These are phyloP conservation scores for Trichoderma orchidacearum DNA, from an alignment of 495 filamentous ascomycete species.

Conservation along the genomic window DNA sequence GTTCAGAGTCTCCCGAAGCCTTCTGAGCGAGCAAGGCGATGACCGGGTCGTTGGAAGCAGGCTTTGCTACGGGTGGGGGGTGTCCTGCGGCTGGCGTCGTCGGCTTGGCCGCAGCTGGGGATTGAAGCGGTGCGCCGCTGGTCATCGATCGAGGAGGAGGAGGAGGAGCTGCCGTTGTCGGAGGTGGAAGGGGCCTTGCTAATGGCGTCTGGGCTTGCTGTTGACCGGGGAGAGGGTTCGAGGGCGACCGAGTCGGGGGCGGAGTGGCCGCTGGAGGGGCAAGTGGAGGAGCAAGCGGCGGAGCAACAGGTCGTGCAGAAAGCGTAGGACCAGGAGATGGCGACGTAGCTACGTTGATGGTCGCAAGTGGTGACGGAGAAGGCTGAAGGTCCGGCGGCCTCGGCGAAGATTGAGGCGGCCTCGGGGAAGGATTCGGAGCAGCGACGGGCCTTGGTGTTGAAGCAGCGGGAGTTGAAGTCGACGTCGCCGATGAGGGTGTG, in stretches of 20 bases:
- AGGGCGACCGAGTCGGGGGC: constrained; percentile 7
- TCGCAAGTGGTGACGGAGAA: background rate
- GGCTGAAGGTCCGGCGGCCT: background rate
- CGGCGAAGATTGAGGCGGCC: constrained; percentile 5
- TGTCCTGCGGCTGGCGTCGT: constrained; percentile 11
- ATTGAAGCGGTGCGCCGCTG: constrained; percentile 3
- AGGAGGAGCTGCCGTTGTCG: background rate
- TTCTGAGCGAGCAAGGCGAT: constrained; percentile 85
- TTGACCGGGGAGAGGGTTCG: constrained; percentile 7
- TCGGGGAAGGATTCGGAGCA: background rate
- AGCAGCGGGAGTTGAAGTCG: constrained; percentile 1
- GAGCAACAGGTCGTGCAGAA: background rate
- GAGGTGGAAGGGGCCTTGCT: constrained; percentile 8
- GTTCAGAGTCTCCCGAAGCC: constrained; percentile 69
- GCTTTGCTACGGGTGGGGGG: constrained; percentile 4
- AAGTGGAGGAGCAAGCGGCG: constrained; percentile 4
- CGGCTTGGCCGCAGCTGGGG: constrained; percentile 13
- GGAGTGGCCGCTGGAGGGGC: constrained; percentile 9
- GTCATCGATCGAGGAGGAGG: background rate
- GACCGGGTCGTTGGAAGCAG: constrained; percentile 65
- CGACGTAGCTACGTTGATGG: background rate
- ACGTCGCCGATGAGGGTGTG: constrained; percentile 29
- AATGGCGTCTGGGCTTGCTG: constrained; percentile 11
- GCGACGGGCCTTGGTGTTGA: background rate
- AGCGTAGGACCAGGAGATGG: background rate